Conservation (phyloP, 2,329 filamentous ascomycete species). For the Waltergamsia citrina region DNA sequence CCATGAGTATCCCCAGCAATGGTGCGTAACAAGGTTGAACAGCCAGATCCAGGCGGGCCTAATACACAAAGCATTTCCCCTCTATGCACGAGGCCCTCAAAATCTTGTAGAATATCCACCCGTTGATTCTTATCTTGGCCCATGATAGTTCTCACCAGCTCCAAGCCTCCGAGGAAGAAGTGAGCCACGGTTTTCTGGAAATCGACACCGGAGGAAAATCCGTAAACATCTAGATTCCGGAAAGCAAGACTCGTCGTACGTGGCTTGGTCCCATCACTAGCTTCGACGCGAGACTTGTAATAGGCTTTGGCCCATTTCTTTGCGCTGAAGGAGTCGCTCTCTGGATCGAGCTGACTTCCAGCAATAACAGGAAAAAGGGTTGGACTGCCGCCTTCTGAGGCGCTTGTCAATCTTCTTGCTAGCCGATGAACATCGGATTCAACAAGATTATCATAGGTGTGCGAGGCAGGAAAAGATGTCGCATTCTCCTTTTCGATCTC, state of each 20-base stretch:
- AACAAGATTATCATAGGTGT: too few species aligned
- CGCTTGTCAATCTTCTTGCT: too few species aligned
- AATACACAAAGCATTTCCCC: conserved; percentile 50
- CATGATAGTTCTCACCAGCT: conserved; percentile 14
- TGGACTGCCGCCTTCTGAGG: too few species aligned
- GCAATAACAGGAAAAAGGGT: too few species aligned
- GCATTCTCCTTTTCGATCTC: too few species aligned
- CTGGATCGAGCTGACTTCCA: too few species aligned
- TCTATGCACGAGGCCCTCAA: conserved; percentile 40
- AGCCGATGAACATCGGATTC: too few species aligned
- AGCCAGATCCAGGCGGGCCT: conserved; percentile 43
- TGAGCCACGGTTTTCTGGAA: conserved; percentile 33
- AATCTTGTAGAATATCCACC: conserved; percentile 37
- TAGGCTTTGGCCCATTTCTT: conserved; percentile 23
- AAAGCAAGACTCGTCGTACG: conserved; percentile 26
- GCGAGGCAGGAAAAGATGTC: too few species aligned
- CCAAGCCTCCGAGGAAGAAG: conserved; percentile 9
- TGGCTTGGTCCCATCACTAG: conserved; percentile 13
- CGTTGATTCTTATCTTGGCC: conserved; percentile 11
- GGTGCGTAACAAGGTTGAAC: conserved; percentile 56
- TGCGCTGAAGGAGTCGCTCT: conserved; percentile 38
- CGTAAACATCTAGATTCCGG: conserved; percentile 31
- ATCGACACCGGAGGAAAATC: conserved; percentile 28
- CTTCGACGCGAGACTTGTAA: conserved; percentile 12
- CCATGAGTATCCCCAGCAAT: conserved; percentile 52